phyloP scores from a whole-genome alignment of 176 grass and related monocot species.

The Lolium multiflorum region DNA sequence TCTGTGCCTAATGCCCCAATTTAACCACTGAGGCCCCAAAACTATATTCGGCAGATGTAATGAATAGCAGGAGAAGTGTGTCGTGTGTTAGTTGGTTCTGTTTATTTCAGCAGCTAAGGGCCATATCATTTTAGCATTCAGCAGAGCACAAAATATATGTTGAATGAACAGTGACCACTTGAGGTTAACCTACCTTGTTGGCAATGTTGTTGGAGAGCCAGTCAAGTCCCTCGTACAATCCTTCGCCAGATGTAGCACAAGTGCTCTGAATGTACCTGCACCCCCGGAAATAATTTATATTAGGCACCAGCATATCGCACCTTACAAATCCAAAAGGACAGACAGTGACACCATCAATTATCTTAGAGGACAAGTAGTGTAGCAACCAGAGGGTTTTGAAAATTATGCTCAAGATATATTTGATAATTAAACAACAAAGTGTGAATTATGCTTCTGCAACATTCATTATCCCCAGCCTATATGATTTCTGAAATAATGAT shows the following conservation, averaged over 20 bases:
- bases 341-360: background rate
- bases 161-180: background rate
- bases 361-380: background rate
- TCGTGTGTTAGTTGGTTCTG: background rate
- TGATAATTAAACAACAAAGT: background rate
- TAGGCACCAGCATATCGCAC: background rate
- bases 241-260: slow-evolving; percentile 87
- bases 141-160: background rate
- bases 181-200: slow-evolving; percentile 62
- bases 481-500: slow-evolving; percentile 12
- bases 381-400: background rate
- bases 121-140: background rate
- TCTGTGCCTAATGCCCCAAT: background rate
- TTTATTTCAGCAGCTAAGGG: background rate
- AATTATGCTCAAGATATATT: background rate
- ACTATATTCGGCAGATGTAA: background rate
- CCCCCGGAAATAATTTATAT: background rate
- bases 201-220: slow-evolving; percentile 97
- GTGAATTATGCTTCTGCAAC: background rate
- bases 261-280: slow-evolving; percentile 93
- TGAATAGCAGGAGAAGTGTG: background rate
- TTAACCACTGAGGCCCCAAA: background rate
- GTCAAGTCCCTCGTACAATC: slow-evolving; percentile 86
- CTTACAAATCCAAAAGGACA: background rate
- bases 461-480: background rate